Conservation (phyloP, 306 rosid genomes). For the Sechiopsis laciniata region DNA sequence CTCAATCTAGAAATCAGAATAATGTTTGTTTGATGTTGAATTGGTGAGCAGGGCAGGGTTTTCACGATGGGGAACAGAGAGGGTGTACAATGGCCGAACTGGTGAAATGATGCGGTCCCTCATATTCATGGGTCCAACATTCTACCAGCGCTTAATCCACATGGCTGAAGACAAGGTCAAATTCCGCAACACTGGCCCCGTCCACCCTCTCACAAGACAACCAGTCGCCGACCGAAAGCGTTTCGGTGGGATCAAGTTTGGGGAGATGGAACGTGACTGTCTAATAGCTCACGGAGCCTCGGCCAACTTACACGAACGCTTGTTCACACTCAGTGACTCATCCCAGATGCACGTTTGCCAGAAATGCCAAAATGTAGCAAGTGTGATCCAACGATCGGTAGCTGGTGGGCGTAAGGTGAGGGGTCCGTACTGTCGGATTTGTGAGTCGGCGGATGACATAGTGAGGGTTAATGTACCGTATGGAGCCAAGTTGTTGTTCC, state of each 20-base stretch:
- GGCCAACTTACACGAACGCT: slow-evolving; percentile 86
- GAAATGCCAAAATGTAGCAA: slow-evolving; percentile 64
- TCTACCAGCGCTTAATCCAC: slow-evolving; percentile 87
- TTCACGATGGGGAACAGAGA: slow-evolving; percentile 83
- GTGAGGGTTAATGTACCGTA: slow-evolving; percentile 71
- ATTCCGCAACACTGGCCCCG: slow-evolving; percentile 94
- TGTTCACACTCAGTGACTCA: slow-evolving; percentile 85
- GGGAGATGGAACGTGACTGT: slow-evolving; percentile 99
- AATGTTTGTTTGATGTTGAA: slow-evolving; percentile 18
- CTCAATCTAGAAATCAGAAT: background rate
- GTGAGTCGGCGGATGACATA: slow-evolving; percentile 68
- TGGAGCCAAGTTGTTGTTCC: slow-evolving; percentile 79
- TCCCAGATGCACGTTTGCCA: slow-evolving; percentile 77
- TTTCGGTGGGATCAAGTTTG: slow-evolving; percentile 92
- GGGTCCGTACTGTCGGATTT: slow-evolving; percentile 80
- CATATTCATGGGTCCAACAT: slow-evolving; percentile 93
- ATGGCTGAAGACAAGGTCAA: slow-evolving; percentile 96
- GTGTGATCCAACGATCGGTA: slow-evolving; percentile 59
- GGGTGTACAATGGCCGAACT: slow-evolving; percentile 83
- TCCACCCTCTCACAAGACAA: slow-evolving; percentile 94
- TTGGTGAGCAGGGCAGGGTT: slow-evolving; percentile 66
- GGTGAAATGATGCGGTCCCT: slow-evolving; percentile 84
- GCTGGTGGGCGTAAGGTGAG: slow-evolving; percentile 74
- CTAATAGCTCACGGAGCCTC: slow-evolving; percentile 95
- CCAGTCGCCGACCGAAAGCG: slow-evolving; percentile 96